A percentile compares a stretch with the other conserved stretches of the same genome.
These are phyloP conservation scores for Niveomyces coronatus DNA, from an alignment of 2,329 filamentous ascomycete species.

Conservation along the genomic window DNA sequence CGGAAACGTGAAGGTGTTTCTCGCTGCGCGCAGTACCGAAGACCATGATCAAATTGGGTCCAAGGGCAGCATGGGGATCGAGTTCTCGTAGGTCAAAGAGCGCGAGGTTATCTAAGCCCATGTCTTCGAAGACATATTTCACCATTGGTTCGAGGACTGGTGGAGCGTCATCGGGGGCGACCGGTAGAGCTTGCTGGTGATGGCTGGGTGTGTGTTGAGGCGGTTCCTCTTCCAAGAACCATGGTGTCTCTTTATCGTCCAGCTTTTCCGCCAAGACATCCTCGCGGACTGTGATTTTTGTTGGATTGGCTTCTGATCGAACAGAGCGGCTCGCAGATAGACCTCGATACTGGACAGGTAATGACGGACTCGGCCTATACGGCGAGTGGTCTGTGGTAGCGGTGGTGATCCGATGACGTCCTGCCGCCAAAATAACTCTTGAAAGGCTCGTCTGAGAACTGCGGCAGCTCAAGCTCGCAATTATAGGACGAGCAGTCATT, in stretches of 20 bases:
- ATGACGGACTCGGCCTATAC: slow-evolving; percentile 9
- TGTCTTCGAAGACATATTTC: slow-evolving; percentile 68
- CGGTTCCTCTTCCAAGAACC: slow-evolving; percentile 75
- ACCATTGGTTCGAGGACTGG: slow-evolving; percentile 61
- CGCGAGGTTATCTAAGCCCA: slow-evolving; percentile 73
- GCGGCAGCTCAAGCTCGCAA: slow-evolving; percentile 20
- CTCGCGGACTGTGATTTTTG: slow-evolving; percentile 13
- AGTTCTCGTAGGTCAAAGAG: slow-evolving; percentile 75
- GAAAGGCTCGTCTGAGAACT: slow-evolving; percentile 21
- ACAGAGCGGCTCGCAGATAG: slow-evolving; percentile 14
- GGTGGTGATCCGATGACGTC: slow-evolving; percentile 9
- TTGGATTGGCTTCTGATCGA: slow-evolving; percentile 1
- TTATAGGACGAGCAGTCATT: slow-evolving; percentile 22
- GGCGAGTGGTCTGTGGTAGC: slow-evolving; percentile 11
- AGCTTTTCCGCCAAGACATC: slow-evolving; percentile 1
- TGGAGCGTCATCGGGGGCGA: slow-evolving; percentile 58
- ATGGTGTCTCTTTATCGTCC: slow-evolving; percentile 43
- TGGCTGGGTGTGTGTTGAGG: slow-evolving; percentile 40
- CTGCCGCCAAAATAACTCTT: slow-evolving; percentile 16
- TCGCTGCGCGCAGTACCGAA: slow-evolving; percentile 86
- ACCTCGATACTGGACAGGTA: slow-evolving; percentile 15
- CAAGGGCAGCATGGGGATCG: slow-evolving; percentile 78
- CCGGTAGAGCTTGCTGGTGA: slow-evolving; percentile 38
- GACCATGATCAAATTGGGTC: slow-evolving; percentile 83
- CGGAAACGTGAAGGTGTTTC: slow-evolving; percentile 84